phyloP scores from a whole-genome alignment of 768 basidiomycete species.

The Lyophyllum atratum region DNA sequence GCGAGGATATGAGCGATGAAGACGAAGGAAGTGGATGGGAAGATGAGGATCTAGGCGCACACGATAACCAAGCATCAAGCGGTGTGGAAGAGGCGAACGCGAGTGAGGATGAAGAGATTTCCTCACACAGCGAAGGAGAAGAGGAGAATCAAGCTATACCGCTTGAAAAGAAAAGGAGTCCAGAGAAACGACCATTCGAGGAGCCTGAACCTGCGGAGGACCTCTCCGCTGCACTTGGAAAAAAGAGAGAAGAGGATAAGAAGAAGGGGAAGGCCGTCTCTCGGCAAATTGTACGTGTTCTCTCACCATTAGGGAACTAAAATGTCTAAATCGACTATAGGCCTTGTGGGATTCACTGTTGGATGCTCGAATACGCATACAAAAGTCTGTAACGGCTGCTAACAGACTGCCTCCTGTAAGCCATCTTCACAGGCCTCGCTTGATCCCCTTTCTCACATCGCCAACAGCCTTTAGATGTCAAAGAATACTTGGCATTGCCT shows the following conservation, averaged over 20 bases:
- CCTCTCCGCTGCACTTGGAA: conserved; percentile 52
- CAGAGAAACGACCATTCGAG: conserved; percentile 4
- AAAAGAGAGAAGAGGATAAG: conserved; percentile 67
- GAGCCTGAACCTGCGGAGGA: conserved; percentile 35
- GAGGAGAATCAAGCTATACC: conserved; percentile 1
- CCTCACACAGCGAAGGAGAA: conserved; percentile 6
- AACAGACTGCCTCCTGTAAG: conserved; percentile 70
- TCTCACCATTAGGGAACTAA: neutral
- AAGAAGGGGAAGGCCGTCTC: conserved; percentile 84
- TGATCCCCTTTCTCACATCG: neutral
- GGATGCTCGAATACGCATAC: conserved; percentile 89
- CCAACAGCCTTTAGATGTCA: conserved; percentile 34
- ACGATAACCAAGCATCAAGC: conserved; percentile 21
- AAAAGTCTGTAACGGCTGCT: conserved; percentile 71
- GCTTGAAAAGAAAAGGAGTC: neutral
- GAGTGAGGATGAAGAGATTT: neutral
- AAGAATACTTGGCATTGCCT: conserved; percentile 35
- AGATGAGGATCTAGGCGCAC: conserved; percentile 21
- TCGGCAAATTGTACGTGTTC: conserved; percentile 72
- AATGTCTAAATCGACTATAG: conserved; percentile 40
- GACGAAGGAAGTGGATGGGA: conserved; percentile 42
- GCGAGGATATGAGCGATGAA: conserved; percentile 58
- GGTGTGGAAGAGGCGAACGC: conserved; percentile 11
- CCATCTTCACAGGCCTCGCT: neutral
- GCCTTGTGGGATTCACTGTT: conserved; percentile 84